Evolutionary conservation across 140 eudicot species (phyloP).

Genomic region (Oenanthe javanica): DNA sequence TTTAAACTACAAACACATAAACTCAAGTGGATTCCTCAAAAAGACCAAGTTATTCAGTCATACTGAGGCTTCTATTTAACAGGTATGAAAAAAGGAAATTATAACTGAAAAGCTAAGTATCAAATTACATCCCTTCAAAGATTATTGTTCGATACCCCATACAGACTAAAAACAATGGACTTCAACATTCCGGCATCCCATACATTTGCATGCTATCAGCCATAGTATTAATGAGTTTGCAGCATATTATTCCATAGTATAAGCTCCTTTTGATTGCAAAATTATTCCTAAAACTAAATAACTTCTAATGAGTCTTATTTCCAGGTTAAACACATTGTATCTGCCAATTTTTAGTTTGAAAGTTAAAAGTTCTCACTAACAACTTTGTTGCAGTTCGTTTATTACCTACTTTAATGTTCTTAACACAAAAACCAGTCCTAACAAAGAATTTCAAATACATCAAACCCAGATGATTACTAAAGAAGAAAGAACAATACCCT

Average conservation of each 20-base stretch:
- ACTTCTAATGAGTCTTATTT: background rate
- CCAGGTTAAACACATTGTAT: background rate
- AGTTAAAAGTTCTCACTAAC: background rate
- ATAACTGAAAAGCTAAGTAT: background rate
- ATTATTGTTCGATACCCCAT: background rate
- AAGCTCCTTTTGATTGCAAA: background rate
- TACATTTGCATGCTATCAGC: background rate
- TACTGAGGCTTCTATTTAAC: background rate
- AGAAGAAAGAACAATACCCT: background rate
- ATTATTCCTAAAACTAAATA: background rate
- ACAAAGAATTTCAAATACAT: background rate
- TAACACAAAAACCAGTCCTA: background rate
- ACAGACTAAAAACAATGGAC: background rate
- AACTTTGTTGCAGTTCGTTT: background rate
- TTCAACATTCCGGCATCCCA: background rate
- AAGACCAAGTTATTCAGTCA: background rate
- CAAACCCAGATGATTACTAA: background rate
- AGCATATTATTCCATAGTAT: background rate
- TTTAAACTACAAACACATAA: background rate
- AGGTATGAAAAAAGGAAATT: background rate
- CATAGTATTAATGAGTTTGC: background rate
- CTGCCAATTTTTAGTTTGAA: background rate
- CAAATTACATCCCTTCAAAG: background rate
- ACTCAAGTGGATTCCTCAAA: background rate
- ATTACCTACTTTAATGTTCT: background rate